Conservation (phyloP, 371 early-diverging fungal species). For the Mortierella sp. region DNA sequence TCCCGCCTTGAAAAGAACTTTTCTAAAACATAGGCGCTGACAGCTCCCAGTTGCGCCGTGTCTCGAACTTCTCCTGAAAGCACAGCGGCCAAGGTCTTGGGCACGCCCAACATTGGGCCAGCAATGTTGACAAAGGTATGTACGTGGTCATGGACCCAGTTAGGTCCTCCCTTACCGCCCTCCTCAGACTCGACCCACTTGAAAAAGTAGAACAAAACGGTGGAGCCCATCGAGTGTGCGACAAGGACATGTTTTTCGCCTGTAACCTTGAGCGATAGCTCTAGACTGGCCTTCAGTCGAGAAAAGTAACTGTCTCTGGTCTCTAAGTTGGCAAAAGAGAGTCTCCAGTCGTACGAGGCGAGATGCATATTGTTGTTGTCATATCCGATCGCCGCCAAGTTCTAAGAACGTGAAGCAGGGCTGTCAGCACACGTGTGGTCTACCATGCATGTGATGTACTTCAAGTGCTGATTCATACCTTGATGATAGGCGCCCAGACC, state of each 20-base stretch:
- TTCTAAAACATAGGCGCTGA: slow-evolving; percentile 86
- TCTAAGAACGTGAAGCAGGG: slow-evolving; percentile 56
- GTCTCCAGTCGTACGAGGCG: slow-evolving; percentile 95
- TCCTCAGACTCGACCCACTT: slow-evolving; percentile 88
- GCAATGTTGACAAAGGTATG: slow-evolving; percentile 89
- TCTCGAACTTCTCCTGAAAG: slow-evolving; percentile 90
- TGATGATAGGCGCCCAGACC: slow-evolving; percentile 83
- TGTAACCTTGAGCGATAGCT: slow-evolving; percentile 61
- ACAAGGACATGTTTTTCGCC: slow-evolving; percentile 76
- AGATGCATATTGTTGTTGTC: slow-evolving; percentile 90
- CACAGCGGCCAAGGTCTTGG: slow-evolving; percentile 84
- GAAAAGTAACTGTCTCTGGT: slow-evolving; percentile 89
- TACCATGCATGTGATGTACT: background rate
- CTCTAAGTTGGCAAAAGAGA: slow-evolving; percentile 87
- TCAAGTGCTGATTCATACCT: slow-evolving; percentile 26
- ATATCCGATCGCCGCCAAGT: slow-evolving; percentile 89
- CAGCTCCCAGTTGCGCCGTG: slow-evolving; percentile 84
- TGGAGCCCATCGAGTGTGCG: slow-evolving; percentile 74
- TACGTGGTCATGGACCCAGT: slow-evolving; percentile 88
- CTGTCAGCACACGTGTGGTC: background rate
- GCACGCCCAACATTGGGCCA: slow-evolving; percentile 90
- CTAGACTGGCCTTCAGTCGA: slow-evolving; percentile 81
- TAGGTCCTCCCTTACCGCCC: slow-evolving; percentile 80
- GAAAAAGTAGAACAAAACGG: slow-evolving; percentile 87
- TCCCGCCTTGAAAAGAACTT: slow-evolving; percentile 86